Base-by-base conservation (phyloP, 1,284 basidiomycete species). In the Sphagnurus paluster region DNA sequence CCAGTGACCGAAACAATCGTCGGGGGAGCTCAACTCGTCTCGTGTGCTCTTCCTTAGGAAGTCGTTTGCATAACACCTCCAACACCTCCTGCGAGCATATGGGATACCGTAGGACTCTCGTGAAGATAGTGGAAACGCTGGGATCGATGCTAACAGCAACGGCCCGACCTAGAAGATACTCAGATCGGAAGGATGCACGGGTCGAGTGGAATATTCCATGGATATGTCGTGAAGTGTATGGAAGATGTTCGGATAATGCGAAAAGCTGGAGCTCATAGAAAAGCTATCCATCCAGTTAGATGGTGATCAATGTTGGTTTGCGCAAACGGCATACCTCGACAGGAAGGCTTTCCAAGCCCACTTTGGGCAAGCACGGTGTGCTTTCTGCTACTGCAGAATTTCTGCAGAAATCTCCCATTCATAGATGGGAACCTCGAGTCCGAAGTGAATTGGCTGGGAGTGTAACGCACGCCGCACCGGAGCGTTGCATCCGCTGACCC, bases 211-310 rank as follows among this genome's bases (percentile, higher is more conserved):
- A 84, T 4, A 84, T 67, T 5, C 61, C 42, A 50, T 80, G 62
- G 16, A 90, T 61, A 32, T 71, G 64, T 48, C 64, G 74, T 56
- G 74, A 84, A 21, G 75, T 69, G 36, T 69, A 66, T 1, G 88
- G 87, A 13, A 93, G 66, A 33, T 63, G 56, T 24, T 76, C 69
- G 11, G 84, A 90, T 8, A 77, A 64, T 0, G 87, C 79, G 49
- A 72, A 75, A 10, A 86, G 71, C 51, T 91, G 84, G 19, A 93
- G 75, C 44, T 89, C 79, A 55, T 87, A 84, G 0, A 92, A 62
- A 4, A 93, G 70, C 90, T 92, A 49, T 17, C 8, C 3, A 19
- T 30, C 2, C 47, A 19, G 48, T 19, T 11, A 14, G 40, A 19
- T 44, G 25, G 46, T 23, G 41, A 29, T 40, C 36, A 43, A 43